phyloP scores from a whole-genome alignment of 2,329 filamentous ascomycete genomes.

The Zymoseptoria brevis region DNA sequence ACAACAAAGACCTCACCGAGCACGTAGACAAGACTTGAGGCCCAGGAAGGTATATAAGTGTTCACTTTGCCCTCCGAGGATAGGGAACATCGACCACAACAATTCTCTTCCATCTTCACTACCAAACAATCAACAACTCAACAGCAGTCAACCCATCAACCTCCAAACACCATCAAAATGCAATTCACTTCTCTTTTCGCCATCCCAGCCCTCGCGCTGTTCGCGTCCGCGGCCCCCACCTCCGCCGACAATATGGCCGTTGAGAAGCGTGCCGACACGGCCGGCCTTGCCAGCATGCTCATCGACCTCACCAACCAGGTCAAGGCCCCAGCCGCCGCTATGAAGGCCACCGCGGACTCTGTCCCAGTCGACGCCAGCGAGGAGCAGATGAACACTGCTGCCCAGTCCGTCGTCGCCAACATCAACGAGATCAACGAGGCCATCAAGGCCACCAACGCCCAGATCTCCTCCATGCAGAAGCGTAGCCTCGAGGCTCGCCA shows the following conservation, averaged over 20 bases:
- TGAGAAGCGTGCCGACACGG: neutral
- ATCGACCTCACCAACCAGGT: neutral
- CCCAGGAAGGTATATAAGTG: neutral
- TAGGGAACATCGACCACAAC: neutral
- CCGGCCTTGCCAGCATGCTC: neutral
- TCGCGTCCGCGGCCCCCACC: conserved; percentile 6
- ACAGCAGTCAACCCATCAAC: neutral
- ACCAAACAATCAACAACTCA: neutral
- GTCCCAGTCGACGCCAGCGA: conserved; percentile 1
- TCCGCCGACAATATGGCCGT: conserved; percentile 1
- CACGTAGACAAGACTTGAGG: neutral
- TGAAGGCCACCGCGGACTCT: neutral
- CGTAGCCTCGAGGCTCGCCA: neutral
- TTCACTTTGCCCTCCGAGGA: neutral
- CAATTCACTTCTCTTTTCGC: conserved; percentile 15
- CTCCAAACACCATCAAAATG: conserved; percentile 10
- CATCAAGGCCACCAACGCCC: conserved; percentile 11
- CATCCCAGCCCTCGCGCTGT: conserved; percentile 5
- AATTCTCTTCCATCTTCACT: neutral
- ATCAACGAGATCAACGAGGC: conserved; percentile 12
- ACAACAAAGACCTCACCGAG: neutral
- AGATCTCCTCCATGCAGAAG: conserved; percentile 3
- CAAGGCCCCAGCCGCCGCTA: neutral
- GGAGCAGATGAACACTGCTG: conserved; percentile 5
- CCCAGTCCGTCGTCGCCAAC: conserved; percentile 1